Base-by-base conservation (phyloP, 1,284 basidiomycete genomes). In the Microbotryum scabiosae region DNA sequence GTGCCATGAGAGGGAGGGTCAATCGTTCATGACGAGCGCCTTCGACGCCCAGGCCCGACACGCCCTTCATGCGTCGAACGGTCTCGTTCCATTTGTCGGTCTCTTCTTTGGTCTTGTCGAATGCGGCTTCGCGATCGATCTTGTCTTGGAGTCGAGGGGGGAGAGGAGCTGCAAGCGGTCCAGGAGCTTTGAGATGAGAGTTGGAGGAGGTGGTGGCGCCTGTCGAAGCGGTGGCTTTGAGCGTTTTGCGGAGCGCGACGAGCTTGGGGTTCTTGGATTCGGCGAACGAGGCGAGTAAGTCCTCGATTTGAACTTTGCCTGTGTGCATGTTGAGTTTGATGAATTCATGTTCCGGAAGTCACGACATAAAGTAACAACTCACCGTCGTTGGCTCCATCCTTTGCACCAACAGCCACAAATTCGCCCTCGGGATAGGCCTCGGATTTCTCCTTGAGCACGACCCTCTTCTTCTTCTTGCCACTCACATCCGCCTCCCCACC, bases 31-130 rank as follows among this genome's bases (percentile, higher is more conserved):
- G 66, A 12, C 70, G 49, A 23, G 67, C 70, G 5, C 65, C 69
- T 18, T 63, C 64, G 9, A 63, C 66, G 14, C 62, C 60, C 6
- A 59, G 50, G 18, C 67, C 69, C 25, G 64, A 63, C 46, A 62
- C 59, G 18, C 71, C 71, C 85, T 90, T 18, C 87, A 89, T n/a
- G 30, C 83, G 81, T 75, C 87, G 87, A 85, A 96, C 97, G 3
- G 90, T 88, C 10, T 84, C 84, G 51, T 84, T 84, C 94, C 94
- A 98, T 77, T 94, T 96, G 67, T 89, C 84, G 3, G 94, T 87
- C 74, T 97, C 93, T 68, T 84, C 82, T 72, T 90, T 90, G 4
- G 92, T 96, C 74, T 87, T 82, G 71, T 92, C 88, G 74, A 97
- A 97, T 0, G 94, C 96, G 4, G 91, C 94, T 73, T 91, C 85